Evolutionary conservation across 352 stramenopile species (phyloP), one percentile per base, ranked within the genome.

Genomic region (Vaucheria bursata): DNA sequence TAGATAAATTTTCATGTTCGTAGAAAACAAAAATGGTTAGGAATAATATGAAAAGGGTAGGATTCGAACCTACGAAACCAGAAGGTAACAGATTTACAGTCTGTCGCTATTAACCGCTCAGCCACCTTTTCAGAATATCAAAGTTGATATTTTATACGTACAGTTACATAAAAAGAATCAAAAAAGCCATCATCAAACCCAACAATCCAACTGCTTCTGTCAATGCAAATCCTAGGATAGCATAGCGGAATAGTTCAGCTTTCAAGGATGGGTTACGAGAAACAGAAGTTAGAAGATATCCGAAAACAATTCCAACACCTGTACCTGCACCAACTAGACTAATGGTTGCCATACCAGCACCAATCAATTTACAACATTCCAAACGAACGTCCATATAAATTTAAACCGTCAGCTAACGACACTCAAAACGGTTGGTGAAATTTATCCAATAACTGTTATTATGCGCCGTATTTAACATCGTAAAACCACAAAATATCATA

Each of bases 11-110:
- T n/a, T n/a, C n/a, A n/a, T n/a, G n/a, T n/a, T n/a, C n/a, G n/a
- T n/a, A n/a, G n/a, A n/a, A n/a, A n/a, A n/a, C n/a, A n/a, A n/a
- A n/a, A n/a, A n/a, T n/a, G n/a, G n/a, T n/a, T n/a, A n/a, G n/a
- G n/a, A n/a, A n/a, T n/a, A n/a, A n/a, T n/a, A 77, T 77, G 39
- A 35, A 77, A 66, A 35, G 70, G 75, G 69, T 79, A 80, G 75
- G 75, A 80, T 80, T 80, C 45, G 75, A 80, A 80, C 75, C 75
- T 80, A 79, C 72, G 75, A 65, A 77, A 50, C 40, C 40, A 66
- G 74, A 69, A 75, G 71, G 53, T 35, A 80, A 80, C 71, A 68
- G 75, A 80, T 80, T 80, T 80, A 80, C 75, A 80, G 31, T 80
- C 75, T 68, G 71, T 64, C 75, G 49, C 75, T 50, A 75, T 80